Evolutionary conservation across 257 asterid genomes (phyloP), one percentile per base, ranked within the genome.

Genomic region (Cordia subcordata): DNA sequence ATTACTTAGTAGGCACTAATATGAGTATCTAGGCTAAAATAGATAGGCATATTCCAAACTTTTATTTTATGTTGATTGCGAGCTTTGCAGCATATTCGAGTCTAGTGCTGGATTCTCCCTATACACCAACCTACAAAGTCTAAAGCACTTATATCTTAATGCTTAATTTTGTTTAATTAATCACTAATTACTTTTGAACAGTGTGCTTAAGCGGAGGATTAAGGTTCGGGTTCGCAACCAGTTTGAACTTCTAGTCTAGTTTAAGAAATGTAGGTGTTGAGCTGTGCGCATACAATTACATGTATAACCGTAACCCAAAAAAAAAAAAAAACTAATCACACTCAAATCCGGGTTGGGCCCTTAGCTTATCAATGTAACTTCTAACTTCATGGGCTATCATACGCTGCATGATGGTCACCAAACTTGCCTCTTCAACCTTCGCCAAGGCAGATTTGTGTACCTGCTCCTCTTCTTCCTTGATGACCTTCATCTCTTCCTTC

Each of bases 341-440:
- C 62, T 66, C 84, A 70, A 63, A 39, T 51, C 81, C 80, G 23
- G 77, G 79, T 37, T 68, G 62, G 21, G 84, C 78, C 74, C 73
- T 64, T 15, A 85, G 40, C 53, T 74, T 67, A 32, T 80, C 79
- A n/a, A 78, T 68, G 67, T 85, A 80, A 57, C 61, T 70, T 12
- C 86, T 82, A 46, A 85, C 90, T 79, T 85, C 90, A 17, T 74
- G 73, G n/a, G 90, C 86, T n/a, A 85, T 80, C 73, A 82, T 76
- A 72, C 71, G 83, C 67, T 78, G 80, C 78, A 85, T 70, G 40
- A 72, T 65, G 33, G 70, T 51, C 71, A 70, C 73, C 56, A 78
- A 55, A 68, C 87, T 74, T 62, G 65, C 57, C 44, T 80, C 83
- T 22, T 63, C 75, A 27, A 66, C 66, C 73, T 58, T 57, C 14